phyloP scores from a whole-genome alignment of 176 grass and related monocot species.

The Phoenix roebelenii region DNA sequence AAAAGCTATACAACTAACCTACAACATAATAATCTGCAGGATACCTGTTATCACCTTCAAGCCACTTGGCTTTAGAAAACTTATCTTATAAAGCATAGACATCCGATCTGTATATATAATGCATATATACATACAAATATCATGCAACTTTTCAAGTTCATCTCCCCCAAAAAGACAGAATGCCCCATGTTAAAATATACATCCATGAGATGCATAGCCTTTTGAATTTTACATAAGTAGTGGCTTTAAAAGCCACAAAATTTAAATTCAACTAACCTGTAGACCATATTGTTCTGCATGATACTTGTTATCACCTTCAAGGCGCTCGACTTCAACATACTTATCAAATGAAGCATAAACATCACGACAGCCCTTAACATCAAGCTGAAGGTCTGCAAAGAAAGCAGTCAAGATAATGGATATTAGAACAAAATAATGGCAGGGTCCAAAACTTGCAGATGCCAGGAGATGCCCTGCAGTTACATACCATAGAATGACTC shows the following conservation, averaged over 20 bases:
- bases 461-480: not conserved
- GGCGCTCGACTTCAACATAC: too few species aligned
- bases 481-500: conserved; percentile 13
- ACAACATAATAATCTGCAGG: conserved; percentile 6
- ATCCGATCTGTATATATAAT: too few species aligned
- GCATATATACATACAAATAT: too few species aligned
- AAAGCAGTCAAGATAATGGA: not conserved
- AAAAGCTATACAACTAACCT: not conserved
- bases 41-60: conserved; percentile 11
- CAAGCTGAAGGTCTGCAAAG: conserved; percentile 15
- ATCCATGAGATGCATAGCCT: too few species aligned
- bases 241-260: too few species aligned
- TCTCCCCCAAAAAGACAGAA: too few species aligned
- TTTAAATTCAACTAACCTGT: too few species aligned
- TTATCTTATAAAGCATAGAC: not conserved
- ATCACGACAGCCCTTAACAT: conserved; percentile 18
- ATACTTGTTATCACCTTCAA: too few species aligned
- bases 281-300: too few species aligned
- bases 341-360: conserved; percentile 16
- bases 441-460: not conserved
- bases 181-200: too few species aligned
- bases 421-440: not conserved
- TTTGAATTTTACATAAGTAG: too few species aligned
- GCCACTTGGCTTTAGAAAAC: conserved; percentile 4
- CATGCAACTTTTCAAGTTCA: too few species aligned